Conservation (phyloP, 306 rosid species). For the Arachis stenosperma region DNA sequence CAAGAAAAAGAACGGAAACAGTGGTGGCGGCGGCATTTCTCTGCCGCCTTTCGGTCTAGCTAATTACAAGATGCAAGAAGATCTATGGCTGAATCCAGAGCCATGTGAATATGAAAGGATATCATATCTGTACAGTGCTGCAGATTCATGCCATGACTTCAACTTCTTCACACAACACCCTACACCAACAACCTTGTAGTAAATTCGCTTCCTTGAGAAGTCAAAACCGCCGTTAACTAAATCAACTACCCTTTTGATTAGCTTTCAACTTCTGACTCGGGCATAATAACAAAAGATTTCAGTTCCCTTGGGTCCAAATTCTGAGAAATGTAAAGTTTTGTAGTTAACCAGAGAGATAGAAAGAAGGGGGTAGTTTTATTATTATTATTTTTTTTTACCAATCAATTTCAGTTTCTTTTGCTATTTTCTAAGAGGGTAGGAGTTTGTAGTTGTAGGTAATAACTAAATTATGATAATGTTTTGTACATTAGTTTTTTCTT, state of each 20-base stretch:
- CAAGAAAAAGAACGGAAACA: not conserved
- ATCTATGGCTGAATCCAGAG: constrained; percentile 63
- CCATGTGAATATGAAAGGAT: constrained; percentile 50
- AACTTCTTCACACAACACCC: constrained; percentile 61
- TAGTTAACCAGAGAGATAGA: not conserved
- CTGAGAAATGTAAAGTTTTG: constrained; percentile 31
- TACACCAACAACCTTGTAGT: constrained; percentile 38
- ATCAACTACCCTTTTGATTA: constrained; percentile 28
- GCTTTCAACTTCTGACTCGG: constrained; percentile 39
- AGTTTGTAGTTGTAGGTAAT: constrained; percentile 29
- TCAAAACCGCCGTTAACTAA: not conserved
- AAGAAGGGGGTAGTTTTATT: not conserved
- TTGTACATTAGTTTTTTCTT: constrained; percentile 22
- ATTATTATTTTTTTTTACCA: not conserved
- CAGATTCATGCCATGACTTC: constrained; percentile 90
- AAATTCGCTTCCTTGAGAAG: not conserved
- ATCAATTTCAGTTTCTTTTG: constrained; percentile 3
- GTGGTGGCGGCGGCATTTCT: constrained; percentile 16
- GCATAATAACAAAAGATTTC: not conserved
- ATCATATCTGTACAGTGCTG: constrained; percentile 54
- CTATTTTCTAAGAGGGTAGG: not conserved
- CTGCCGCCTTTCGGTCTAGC: constrained; percentile 74
- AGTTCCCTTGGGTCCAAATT: constrained; percentile 26
- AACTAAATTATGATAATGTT: constrained; percentile 19
- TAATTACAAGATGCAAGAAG: constrained; percentile 68